Base-by-base conservation (phyloP, 306 rosid species). In the Fragaria iinumae region DNA sequence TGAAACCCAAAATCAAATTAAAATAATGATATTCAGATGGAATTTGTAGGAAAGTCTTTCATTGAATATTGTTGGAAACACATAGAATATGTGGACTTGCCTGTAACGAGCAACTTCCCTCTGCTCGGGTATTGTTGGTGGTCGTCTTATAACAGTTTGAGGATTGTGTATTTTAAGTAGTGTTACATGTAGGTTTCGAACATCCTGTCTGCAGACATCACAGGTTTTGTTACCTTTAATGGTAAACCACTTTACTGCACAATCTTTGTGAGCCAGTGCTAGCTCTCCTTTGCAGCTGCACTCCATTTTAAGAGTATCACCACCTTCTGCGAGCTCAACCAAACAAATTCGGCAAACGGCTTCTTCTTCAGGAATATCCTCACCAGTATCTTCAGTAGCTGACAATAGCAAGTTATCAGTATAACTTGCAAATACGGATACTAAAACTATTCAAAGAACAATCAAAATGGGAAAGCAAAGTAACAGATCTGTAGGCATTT, bases 251-350 rank as follows among this genome's bases (percentile, higher is more conserved):
- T 93, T 93, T 71, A 93, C 84, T 39, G 98, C 98, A 84, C 98
- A 93, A 55, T 87, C 97, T 81, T 87, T 86, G 89, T 93, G 98
- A 73, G 98, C 97, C 66, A 93, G 97, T 48, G 98, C 97, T 78
- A 93, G 93, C 77, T 91, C 97, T 75, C 98, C 98, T 84, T 88
- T 93, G 86, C 98, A 93, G 82, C 97, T 91, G 90, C 98, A 93
- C 77, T 91, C 98, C 98, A 93, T 81, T 86, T 89, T 88, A 55
- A 93, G 93, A 38, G 91, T 86, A 80, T 86, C 89, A 39, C 93
- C 96, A 20, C 91, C 98, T 87, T 91, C 98, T 32, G 84, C 82
- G 21, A 93, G 91, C 89, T 87, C 98, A 47, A 80, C 83, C 64
- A 88, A 83, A 88, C 98, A 93, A 83, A 93, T 93, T 85, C 98